Evolutionary conservation across 768 basidiomycete genomes (phyloP).

Genomic region (Panaeolus papilionaceus): DNA sequence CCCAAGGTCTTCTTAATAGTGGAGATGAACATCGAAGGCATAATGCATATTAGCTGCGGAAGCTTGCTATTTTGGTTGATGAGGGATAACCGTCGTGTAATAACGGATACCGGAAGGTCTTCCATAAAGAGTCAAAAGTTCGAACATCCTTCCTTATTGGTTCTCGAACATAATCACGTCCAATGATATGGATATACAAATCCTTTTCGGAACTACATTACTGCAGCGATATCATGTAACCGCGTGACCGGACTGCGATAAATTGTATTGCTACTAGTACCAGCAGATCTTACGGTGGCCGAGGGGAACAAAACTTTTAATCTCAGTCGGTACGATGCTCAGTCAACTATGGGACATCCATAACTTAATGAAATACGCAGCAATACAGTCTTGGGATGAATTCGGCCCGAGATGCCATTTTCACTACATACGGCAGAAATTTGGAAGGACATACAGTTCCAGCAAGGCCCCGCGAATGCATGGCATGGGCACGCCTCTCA

Average conservation of each 20-base stretch:
- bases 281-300: neutral
- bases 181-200: neutral
- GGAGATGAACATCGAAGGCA: neutral
- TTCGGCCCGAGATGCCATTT: neutral
- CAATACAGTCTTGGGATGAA: neutral
- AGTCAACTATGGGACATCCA: neutral
- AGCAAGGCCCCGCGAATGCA: neutral
- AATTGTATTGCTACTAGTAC: neutral
- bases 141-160: neutral
- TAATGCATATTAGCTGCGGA: neutral
- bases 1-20: neutral
- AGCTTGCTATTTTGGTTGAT: neutral
- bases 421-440: neutral
- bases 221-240: neutral
- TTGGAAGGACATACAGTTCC: neutral
- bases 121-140: neutral
- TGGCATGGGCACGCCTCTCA: conserved; percentile 3
- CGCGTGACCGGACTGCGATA: neutral
- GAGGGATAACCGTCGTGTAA: neutral
- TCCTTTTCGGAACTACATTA: too few species aligned
- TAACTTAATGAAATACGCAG: neutral
- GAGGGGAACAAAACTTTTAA: neutral
- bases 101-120: neutral
- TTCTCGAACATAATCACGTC: neutral
- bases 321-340: neutral